Evolutionary conservation across 441 rosid genomes (phyloP).

Genomic region (Gossypium davidsonii): DNA sequence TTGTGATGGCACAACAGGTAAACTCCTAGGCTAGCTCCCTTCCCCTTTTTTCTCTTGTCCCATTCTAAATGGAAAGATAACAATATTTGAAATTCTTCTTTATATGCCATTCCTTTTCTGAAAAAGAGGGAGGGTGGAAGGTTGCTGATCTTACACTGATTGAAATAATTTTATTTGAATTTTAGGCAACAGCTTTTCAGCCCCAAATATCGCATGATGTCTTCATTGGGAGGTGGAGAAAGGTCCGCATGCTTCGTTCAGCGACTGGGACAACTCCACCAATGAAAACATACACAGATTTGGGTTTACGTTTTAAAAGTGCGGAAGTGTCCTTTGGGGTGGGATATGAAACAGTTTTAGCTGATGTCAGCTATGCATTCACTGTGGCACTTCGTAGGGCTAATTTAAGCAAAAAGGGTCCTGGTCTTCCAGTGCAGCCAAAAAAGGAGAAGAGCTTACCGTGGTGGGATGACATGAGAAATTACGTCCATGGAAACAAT

Average conservation of each 20-base stretch:
- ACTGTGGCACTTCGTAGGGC: conserved; percentile 99
- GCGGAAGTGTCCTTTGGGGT: conserved; percentile 86
- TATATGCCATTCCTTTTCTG: background rate
- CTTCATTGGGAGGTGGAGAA: conserved; percentile 96
- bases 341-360: conserved; percentile 93
- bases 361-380: conserved; percentile 95
- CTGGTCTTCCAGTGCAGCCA: conserved; percentile 45
- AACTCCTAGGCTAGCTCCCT: conserved; percentile 14
- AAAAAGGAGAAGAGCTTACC: conserved; percentile 94
- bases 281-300: conserved; percentile 75
- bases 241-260: conserved; percentile 88
- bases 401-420: conserved; percentile 67
- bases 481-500: conserved; percentile 80
- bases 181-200: conserved; percentile 93
- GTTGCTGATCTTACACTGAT: conserved; percentile 9
- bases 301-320: conserved; percentile 68
- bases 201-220: conserved; percentile 91
- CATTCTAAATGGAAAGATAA: background rate
- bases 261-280: conserved; percentile 98
- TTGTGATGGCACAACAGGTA: conserved; percentile 98
- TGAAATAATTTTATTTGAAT: conserved; percentile 26
- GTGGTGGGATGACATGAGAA: conserved; percentile 99
- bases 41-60: conserved; percentile 7
- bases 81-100: background rate
- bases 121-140: background rate